Evolutionary conservation across 495 filamentous ascomycete species (phyloP), one percentile per base, ranked within the genome.

Genomic region (Tuber borchii): DNA sequence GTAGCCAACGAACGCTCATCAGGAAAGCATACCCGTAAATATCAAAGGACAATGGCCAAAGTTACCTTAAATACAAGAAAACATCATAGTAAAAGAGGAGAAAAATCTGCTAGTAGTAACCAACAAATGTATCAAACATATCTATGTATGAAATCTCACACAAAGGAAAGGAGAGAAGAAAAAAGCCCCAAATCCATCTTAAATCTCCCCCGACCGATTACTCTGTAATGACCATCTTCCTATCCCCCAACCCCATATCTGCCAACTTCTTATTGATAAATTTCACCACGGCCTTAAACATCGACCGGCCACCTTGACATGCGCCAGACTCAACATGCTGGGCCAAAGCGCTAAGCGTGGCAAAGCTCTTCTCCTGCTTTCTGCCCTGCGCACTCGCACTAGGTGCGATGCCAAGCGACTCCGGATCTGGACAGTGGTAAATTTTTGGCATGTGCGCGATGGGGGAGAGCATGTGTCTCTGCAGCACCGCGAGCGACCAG

Each of bases 251-350:
- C 26, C 73, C 78, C 73, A 79, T 70, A 40, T 48, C 44, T 40
- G 16, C 77, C 71, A 80, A 72, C 34, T 73, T 80, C 8, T 80
- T 72, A 48, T 80, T 80, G 20, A 80, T 39, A 46, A 80, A 74
- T 2, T 69, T 70, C 26, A 80, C 73, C 26, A 75, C 71, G 44
- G 40, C 69, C n/a, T 73, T 46, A 16, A 80, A 80, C 3, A 75
- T 80, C 34, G 46, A n/a, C 16, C 69, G 42, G 40, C 79, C 79
- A 42, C 78, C 78, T 0, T 74, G 68, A 48, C 79, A 80, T 26
- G 78, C 71, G 22, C 77, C 78, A 45, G 71, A 56, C 40, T 80
- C 79, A 10, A 80, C 72, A 73, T 80, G 79, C 56, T 80, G 79
- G 7, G 70, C 43, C 43, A 80, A 44, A 7, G 42, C 74, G 51